phyloP scores from a whole-genome alignment of 2,329 filamentous ascomycete species.

The Apiospora hydei region DNA sequence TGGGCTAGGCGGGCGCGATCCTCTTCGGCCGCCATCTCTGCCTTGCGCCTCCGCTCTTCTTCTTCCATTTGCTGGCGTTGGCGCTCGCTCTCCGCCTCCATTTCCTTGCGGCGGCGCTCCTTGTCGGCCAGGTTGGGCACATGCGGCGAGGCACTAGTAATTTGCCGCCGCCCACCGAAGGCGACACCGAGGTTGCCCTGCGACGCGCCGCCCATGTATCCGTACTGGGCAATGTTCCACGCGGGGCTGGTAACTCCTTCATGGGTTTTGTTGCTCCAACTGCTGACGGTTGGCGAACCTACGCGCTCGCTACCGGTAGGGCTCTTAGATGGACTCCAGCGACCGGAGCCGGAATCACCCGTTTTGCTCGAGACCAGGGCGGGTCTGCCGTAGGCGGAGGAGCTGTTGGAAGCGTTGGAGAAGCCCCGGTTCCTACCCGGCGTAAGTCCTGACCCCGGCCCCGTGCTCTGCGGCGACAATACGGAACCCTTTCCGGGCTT shows the following conservation, averaged over 20 bases:
- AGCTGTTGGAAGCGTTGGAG: slow-evolving; percentile 66
- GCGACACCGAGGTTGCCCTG: slow-evolving; percentile 94
- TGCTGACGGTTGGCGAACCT: slow-evolving; percentile 71
- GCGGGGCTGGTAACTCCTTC: slow-evolving; percentile 84
- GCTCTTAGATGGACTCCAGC: slow-evolving; percentile 69
- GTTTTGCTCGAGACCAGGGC: slow-evolving; percentile 57
- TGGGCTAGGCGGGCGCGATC: slow-evolving; percentile 67
- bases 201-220: slow-evolving; percentile 96
- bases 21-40: slow-evolving; percentile 64
- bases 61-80: slow-evolving; percentile 62
- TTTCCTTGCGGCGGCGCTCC: slow-evolving; percentile 69
- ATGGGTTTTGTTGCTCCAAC: slow-evolving; percentile 88
- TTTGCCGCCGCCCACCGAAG: slow-evolving; percentile 91
- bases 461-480: slow-evolving; percentile 73
- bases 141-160: slow-evolving; percentile 80
- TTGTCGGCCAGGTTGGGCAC: slow-evolving; percentile 88
- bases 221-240: slow-evolving; percentile 99
- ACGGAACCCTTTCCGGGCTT: slow-evolving; percentile 63
- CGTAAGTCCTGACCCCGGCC: slow-evolving; percentile 50
- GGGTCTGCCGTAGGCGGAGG: slow-evolving; percentile 52
- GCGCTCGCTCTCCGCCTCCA: slow-evolving; percentile 66
- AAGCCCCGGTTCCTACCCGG: slow-evolving; percentile 56
- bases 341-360: slow-evolving; percentile 61
- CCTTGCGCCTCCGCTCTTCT: slow-evolving; percentile 54
- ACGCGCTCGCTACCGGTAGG: slow-evolving; percentile 58